Conservation (phyloP, 1,284 basidiomycete species). For the Mycena citricolor region DNA sequence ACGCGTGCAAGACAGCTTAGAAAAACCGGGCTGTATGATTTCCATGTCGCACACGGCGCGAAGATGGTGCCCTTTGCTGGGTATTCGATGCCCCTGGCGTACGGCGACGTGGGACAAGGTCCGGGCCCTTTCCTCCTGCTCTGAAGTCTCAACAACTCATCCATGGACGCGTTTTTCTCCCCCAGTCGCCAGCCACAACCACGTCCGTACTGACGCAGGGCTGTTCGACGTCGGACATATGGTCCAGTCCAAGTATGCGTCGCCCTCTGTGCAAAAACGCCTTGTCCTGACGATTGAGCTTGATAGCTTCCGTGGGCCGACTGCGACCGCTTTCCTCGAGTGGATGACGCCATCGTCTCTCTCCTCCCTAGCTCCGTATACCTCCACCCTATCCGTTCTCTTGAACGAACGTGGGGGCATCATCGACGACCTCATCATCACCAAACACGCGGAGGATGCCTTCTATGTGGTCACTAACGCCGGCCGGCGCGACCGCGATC, state of each 20-base stretch:
- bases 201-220: slow-evolving; percentile 83
- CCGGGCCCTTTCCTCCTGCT: slow-evolving; percentile 21
- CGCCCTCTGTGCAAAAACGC: slow-evolving; percentile 5
- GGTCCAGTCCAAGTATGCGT: slow-evolving; percentile 78
- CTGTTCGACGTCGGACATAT: slow-evolving; percentile 99
- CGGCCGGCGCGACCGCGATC: slow-evolving; percentile 79
- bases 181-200: slow-evolving; percentile 87
- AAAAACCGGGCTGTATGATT: slow-evolving; percentile 87
- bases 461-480: slow-evolving; percentile 99
- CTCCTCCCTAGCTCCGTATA: slow-evolving; percentile 62
- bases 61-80: slow-evolving; percentile 99
- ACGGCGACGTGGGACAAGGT: slow-evolving; percentile 84
- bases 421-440: slow-evolving; percentile 91
- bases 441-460: slow-evolving; percentile 74
- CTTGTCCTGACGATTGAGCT: not conserved
- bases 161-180: no score
- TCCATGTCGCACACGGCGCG: slow-evolving; percentile 81
- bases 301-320: slow-evolving; percentile 74
- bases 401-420: slow-evolving; percentile 91
- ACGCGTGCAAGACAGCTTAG: slow-evolving; percentile 38
- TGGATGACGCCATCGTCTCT: slow-evolving; percentile 85
- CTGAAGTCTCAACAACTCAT: slow-evolving; percentile 7
- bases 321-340: slow-evolving; percentile 78
- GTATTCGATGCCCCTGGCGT: slow-evolving; percentile 91
- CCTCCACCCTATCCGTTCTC: slow-evolving; percentile 83